These are phyloP conservation scores for Amaranthus hypochondriacus DNA, from an alignment of 148 eudicot species.

Conservation along the genomic window DNA sequence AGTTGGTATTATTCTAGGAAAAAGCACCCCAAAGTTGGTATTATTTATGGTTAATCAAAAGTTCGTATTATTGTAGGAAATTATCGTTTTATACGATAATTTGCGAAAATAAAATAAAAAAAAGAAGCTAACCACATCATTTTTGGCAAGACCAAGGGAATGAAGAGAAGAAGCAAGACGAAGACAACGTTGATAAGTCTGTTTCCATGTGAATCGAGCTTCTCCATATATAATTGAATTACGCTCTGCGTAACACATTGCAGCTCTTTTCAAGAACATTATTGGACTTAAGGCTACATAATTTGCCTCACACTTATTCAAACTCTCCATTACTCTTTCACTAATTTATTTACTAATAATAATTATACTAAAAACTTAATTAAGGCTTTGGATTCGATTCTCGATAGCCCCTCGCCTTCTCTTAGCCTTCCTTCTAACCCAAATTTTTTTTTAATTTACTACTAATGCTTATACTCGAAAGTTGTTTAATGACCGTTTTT, in stretches of 20 bases:
- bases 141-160: conserved; percentile 48
- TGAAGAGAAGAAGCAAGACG: conserved; percentile 76
- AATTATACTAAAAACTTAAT: no score
- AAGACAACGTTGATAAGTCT: conserved; percentile 71
- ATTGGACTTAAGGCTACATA: conserved; percentile 67
- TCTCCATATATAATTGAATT: conserved; percentile 57
- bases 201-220: conserved; percentile 62
- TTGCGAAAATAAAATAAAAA: neutral
- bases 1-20: no score
- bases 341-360: no score
- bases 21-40: no score
- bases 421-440: no score
- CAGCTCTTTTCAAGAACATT: conserved; percentile 69
- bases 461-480: no score
- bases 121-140: conserved; percentile 53
- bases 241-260: conserved; percentile 53
- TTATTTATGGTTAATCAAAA: no score
- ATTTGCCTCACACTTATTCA: conserved; percentile 64
- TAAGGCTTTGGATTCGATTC: no score
- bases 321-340: conserved; percentile 42
- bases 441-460: no score
- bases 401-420: no score
- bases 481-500: no score
- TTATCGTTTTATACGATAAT: neutral
- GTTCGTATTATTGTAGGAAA: no score